Conservation (phyloP, 2,329 filamentous ascomycete genomes). For the Calonectria pauciramosa region DNA sequence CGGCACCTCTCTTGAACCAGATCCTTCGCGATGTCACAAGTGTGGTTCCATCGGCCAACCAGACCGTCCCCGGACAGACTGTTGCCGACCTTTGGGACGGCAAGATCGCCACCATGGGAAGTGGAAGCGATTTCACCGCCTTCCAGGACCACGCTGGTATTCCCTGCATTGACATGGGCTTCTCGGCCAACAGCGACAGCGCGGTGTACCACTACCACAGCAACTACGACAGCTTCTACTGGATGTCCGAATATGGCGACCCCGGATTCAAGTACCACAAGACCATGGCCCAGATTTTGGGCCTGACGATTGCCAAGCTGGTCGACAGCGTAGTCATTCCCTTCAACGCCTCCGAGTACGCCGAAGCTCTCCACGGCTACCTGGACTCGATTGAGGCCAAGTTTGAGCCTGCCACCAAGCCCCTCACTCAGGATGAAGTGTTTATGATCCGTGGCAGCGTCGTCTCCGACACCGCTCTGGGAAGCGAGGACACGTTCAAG, state of each 20-base stretch:
- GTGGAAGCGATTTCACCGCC: constrained; percentile 80
- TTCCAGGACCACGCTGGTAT: constrained; percentile 81
- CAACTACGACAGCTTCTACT: constrained; percentile 92
- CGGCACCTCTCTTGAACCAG: constrained; percentile 82
- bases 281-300: constrained; percentile 76
- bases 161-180: constrained; percentile 75
- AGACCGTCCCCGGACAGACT: constrained; percentile 79
- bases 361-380: constrained; percentile 66
- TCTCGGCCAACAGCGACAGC: constrained; percentile 58
- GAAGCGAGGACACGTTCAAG: constrained; percentile 56
- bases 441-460: constrained; percentile 48
- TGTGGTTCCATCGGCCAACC: constrained; percentile 79
- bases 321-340: constrained; percentile 73
- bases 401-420: constrained; percentile 51
- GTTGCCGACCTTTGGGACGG: constrained; percentile 78
- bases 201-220: constrained; percentile 87
- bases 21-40: constrained; percentile 77
- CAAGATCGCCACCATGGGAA: constrained; percentile 75
- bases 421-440: constrained; percentile 46
- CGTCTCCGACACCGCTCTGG: constrained; percentile 42
- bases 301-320: constrained; percentile 72
- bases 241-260: constrained; percentile 89
- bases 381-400: constrained; percentile 65
- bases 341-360: constrained; percentile 76
- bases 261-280: constrained; percentile 75